Evolutionary conservation across 805 yeast species (phyloP), one percentile per base, ranked within the genome.

Genomic region (Schwanniomyces vanrijiae): DNA sequence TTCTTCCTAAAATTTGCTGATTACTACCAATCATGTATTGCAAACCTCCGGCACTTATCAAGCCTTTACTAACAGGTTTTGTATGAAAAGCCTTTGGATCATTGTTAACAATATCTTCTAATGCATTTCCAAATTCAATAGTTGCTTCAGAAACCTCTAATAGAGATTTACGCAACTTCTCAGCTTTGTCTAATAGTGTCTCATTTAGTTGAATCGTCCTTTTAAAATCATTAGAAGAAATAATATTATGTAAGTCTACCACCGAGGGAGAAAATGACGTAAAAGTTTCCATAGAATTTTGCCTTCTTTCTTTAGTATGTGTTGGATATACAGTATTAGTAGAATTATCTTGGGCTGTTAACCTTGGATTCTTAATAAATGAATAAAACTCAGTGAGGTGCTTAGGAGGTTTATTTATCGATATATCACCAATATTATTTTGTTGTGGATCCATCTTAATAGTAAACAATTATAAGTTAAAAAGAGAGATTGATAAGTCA

Each of bases 21-120:
- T 88, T 94, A 60, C 88, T 88, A 0, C 92, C 83, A 16, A 88
- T 77, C 37, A 90, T 71, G 58, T 80, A 83, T 55, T 88, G 91
- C 45, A 90, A 68, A 0, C 96, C 96, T 37, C 90, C 84, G 2
- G 91, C 87, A 42, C 82, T 77, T 54, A 82, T 66, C 13, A 89
- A 62, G 7, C 89, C 89, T 53, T 85, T 86, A 2, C 84, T 77
- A 2, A 65, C 68, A 8, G 47, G 42, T 29, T 52, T 58, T 20
- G 55, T 24, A 44, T 61, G 57, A 48, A 57, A 53, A 1, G 63
- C 64, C 42, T 65, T 66, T 8, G 66, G 69, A 34, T 58, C 53
- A 9, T 57, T 50, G 40, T 54, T 56, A 10, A 65, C 55, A 10
- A 61, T 54, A 43, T 62, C 66, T 56, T 88, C 94, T 45, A 90